A percentile compares a stretch with the other conserved stretches of the same genome.
Evolutionary conservation across 441 rosid genomes (phyloP).

Genomic region (Metrosideros polymorpha): DNA sequence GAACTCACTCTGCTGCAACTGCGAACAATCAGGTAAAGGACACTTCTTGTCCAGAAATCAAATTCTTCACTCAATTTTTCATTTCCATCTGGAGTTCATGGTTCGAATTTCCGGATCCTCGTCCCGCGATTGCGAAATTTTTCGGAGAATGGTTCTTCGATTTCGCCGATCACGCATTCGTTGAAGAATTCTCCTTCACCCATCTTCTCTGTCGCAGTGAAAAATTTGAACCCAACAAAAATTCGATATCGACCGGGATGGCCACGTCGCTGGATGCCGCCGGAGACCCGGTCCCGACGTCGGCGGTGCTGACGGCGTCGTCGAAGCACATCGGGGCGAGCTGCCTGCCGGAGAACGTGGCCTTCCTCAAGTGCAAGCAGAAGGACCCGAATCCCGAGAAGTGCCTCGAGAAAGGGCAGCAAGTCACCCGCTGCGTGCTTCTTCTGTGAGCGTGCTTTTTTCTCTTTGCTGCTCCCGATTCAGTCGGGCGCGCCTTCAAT

Average conservation of each 20-base stretch:
- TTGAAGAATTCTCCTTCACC: neutral
- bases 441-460: constrained; percentile 41
- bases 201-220: neutral
- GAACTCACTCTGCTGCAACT: no score
- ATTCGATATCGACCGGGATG: constrained; percentile 22
- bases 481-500: fast-evolving
- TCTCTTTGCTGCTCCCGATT: neutral
- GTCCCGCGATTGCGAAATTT: no score
- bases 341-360: constrained; percentile 71
- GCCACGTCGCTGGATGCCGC: constrained; percentile 58
- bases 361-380: constrained; percentile 91
- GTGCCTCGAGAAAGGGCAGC: constrained; percentile 86
- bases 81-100: no score
- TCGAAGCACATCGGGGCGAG: constrained; percentile 71
- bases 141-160: no score
- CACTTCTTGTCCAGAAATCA: no score
- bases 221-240: neutral
- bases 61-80: no score
- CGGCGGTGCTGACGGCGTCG: constrained; percentile 80
- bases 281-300: constrained; percentile 88
- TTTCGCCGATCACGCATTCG: neutral
- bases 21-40: no score
- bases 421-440: constrained; percentile 93
- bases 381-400: constrained; percentile 95
- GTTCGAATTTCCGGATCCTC: no score